Base-by-base conservation (phyloP, 768 basidiomycete genomes). In the Calvatia gigantea region DNA sequence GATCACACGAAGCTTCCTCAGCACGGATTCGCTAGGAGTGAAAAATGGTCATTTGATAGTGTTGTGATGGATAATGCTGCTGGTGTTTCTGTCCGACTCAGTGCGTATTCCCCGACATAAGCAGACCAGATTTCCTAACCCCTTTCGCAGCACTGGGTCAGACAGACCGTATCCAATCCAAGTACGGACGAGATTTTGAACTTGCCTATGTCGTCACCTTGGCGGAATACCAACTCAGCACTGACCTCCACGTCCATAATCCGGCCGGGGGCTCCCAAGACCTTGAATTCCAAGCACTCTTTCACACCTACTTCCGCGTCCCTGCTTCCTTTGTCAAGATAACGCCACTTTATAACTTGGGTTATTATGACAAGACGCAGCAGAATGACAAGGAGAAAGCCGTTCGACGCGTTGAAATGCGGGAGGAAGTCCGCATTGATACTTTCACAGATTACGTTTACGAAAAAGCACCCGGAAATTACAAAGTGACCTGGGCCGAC, bases 1-100 rank as follows among this genome's bases (percentile, higher is more conserved):
- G 89, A 86, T 46, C 91, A 94, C 68, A 61, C 68, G 19, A 81
- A 80, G 43, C 75, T 99, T 4, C 54, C 75, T 4, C 94, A 97
- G 69, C 97, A 98, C 68, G 97, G 97, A 0, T 98, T 96, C 66
- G 96, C 92, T 4, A 76, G 97, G 38, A 92, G 76, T 59, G 78
- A 82, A 33, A 67, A 64, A 28, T 98, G 97, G 97, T 70, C 72
- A 12, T 86, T 85, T 65, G 81, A 84, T 58, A 69, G 74, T 41
- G 72, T 81, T 11, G 75, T 89, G 21, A 76, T 78, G 76, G 89
- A 93, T 62, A 82, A 86, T 51, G 81, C 80, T 2, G 77, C 80
- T 31, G 81, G 82, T 9, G 89, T 94, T 1, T 87, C 87, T n/a
- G 80, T 92, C 41, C 79, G 82, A 60, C 73, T 98, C 53, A 77